Base-by-base conservation (phyloP, 208 protist genomes). In the Leishmania major region DNA sequence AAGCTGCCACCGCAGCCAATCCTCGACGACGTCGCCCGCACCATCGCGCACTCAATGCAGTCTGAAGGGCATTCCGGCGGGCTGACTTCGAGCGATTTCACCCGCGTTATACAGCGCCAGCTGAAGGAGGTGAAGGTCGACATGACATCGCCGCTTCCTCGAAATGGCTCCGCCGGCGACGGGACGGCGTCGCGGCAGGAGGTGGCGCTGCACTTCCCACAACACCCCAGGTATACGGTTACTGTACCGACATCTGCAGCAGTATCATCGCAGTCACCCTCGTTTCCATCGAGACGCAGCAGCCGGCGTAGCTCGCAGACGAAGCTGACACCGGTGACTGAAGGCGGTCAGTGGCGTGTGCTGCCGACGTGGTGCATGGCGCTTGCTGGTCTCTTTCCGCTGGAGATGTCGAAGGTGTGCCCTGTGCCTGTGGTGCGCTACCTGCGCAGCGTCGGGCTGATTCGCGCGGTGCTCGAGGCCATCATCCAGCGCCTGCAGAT, bases 331-430 rank as follows among this genome's bases (percentile, higher is more conserved):
- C 28, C 45, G 40, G 79, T 37, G n/a, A n/a, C 31, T 31, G 45
- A 22, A 15, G 45, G 53, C 17, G 47, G 51, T 1, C 55, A 35
- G 7, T 79, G 76, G 81, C 82, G 72, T 31, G 83, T 83, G 66
- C 81, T 85, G 53, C 92, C 92, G 53, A 88, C 90, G 77, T 76
- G 92, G 75, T 86, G 81, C 75, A 90, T 94, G 57, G 45, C 91
- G 37, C 84, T 95, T 22, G 87, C 90, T 0, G 81, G 86, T 22
- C 67, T 95, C 19, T 90, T 82, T 55, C 90, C 92, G 31, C 31
- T 70, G 0, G 75, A 78, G 73, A 77, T 94, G 86, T 75, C 86
- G 37, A 37, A 62, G 3, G 55, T 95, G 51, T 88, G 62, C 59
- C 83, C 84, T 37, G 74, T 77, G 31, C 73, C 87, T 35, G 78